These are phyloP conservation scores for Tulasnella sp. DNA, from an alignment of 768 basidiomycete genomes.

Conservation along the genomic window DNA sequence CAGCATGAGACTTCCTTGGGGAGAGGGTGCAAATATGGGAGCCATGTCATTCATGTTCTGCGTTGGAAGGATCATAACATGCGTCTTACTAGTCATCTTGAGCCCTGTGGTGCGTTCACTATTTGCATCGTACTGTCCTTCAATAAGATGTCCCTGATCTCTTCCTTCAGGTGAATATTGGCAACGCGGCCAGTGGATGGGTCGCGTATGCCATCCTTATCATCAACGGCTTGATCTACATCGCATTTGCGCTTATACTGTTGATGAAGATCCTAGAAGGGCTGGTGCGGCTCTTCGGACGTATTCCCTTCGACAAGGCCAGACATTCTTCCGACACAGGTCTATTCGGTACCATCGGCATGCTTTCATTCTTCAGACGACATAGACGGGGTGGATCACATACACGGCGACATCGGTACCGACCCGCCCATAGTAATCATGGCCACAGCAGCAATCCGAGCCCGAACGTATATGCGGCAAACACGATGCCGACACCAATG, in stretches of 20 bases:
- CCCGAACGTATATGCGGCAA: slow-evolving; percentile 12
- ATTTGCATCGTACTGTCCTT: no score
- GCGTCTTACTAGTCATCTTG: slow-evolving; percentile 82
- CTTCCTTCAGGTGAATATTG: slow-evolving; percentile 63
- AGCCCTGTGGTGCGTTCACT: slow-evolving; percentile 63
- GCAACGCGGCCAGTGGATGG: slow-evolving; percentile 75
- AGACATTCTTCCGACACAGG: slow-evolving; percentile 73
- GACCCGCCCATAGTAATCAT: slow-evolving; percentile 25
- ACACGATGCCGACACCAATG: slow-evolving; percentile 7
- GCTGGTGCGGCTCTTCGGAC: slow-evolving; percentile 60
- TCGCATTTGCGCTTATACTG: slow-evolving; percentile 74
- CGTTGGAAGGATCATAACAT: slow-evolving; percentile 79
- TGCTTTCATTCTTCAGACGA: slow-evolving; percentile 56
- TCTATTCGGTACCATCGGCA: slow-evolving; percentile 69
- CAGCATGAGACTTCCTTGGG: slow-evolving; percentile 94
- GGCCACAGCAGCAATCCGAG: slow-evolving; percentile 13
- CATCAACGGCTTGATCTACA: slow-evolving; percentile 66
- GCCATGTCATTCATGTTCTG: slow-evolving; percentile 89
- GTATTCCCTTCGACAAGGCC: slow-evolving; percentile 76
- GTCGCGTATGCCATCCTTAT: slow-evolving; percentile 87
- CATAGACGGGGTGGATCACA: slow-evolving; percentile 28
- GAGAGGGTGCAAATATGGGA: slow-evolving; percentile 93
- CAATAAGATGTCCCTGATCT: slow-evolving; percentile 15
- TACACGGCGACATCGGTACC: slow-evolving; percentile 23
- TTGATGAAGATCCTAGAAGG: slow-evolving; percentile 79